Conservation (phyloP, 345 rosid species). For the Melaleuca quinquenervia region DNA sequence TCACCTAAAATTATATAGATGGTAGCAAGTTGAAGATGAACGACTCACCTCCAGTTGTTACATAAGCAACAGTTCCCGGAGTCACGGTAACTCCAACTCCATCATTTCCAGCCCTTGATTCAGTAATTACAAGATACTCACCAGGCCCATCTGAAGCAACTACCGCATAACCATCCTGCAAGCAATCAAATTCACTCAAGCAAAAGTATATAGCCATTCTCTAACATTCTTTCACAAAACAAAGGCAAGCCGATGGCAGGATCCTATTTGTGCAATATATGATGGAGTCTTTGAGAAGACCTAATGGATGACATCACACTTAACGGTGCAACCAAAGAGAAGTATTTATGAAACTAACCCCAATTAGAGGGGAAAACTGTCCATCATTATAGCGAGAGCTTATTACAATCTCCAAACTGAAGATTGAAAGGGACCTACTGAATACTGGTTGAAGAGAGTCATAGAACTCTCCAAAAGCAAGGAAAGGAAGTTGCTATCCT, state of each 20-base stretch:
- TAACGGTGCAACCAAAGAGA: neutral
- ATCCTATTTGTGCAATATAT: neutral
- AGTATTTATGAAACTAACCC: neutral
- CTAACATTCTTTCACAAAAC: neutral
- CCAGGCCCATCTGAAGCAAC: constrained; percentile 94
- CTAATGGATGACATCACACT: neutral
- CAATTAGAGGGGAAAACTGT: neutral
- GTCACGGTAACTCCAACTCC: constrained; percentile 68
- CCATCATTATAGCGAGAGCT: neutral
- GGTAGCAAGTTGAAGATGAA: neutral
- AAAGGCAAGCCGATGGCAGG: neutral
- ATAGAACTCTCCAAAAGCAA: neutral
- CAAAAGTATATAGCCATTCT: neutral
- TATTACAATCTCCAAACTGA: neutral
- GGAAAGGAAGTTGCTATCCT: neutral
- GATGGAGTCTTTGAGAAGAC: neutral
- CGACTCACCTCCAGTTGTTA: constrained; percentile 85
- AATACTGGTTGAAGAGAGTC: neutral
- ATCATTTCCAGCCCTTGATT: constrained; percentile 96
- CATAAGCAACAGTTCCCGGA: constrained; percentile 95
- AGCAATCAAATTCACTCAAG: neutral
- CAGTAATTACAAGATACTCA: constrained; percentile 73
- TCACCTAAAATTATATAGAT: neutral
- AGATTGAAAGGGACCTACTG: neutral
- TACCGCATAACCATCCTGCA: constrained; percentile 96